Percentiles rank a stretch among this genome's conserved stretches.
These are phyloP conservation scores for Cyberlindnera americana DNA, from an alignment of 805 yeast species.

Conservation along the genomic window DNA sequence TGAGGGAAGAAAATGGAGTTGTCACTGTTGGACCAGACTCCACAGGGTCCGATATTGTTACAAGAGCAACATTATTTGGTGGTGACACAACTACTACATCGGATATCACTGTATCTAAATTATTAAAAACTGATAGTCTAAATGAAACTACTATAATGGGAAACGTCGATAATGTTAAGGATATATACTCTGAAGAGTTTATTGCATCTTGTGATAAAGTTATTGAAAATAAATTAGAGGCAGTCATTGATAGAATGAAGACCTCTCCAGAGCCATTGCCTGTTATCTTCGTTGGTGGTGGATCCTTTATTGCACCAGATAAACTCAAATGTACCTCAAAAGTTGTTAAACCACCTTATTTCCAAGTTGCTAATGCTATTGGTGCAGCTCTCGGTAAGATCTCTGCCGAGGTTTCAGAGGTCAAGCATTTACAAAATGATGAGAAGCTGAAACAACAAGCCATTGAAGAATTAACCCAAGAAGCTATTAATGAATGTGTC, in stretches of 20 bases:
- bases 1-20: conserved; percentile 25
- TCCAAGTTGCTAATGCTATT: conserved; percentile 47
- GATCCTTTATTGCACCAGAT: conserved; percentile 42
- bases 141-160: too few relatives aligned
- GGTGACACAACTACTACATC: conserved; percentile 40
- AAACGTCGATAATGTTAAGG: conserved; percentile 21
- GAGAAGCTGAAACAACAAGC: conserved; percentile 20
- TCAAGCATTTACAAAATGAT: too few relatives aligned
- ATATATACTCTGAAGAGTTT: conserved; percentile 15
- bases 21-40: conserved; percentile 47
- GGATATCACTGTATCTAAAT: conserved; percentile 32
- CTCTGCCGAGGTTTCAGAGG: conserved; percentile 20
- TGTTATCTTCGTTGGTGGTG: conserved; percentile 48
- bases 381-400: conserved; percentile 52
- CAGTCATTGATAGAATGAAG: conserved; percentile 41
- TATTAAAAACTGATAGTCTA: conserved; percentile 4
- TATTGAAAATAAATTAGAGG: conserved; percentile 25
- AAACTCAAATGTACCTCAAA: conserved; percentile 39
- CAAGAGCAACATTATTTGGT: conserved; percentile 39
- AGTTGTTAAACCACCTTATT: conserved; percentile 41
- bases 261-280: conserved; percentile 41
- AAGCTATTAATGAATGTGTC: conserved; percentile 24
- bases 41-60: conserved; percentile 39
- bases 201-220: conserved; percentile 16
- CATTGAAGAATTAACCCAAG: conserved; percentile 21